A percentile compares a stretch with the other conserved stretches of the same genome.
These are phyloP conservation scores for Fragaria vesca DNA, from an alignment of 306 rosid genomes.

Conservation along the genomic window DNA sequence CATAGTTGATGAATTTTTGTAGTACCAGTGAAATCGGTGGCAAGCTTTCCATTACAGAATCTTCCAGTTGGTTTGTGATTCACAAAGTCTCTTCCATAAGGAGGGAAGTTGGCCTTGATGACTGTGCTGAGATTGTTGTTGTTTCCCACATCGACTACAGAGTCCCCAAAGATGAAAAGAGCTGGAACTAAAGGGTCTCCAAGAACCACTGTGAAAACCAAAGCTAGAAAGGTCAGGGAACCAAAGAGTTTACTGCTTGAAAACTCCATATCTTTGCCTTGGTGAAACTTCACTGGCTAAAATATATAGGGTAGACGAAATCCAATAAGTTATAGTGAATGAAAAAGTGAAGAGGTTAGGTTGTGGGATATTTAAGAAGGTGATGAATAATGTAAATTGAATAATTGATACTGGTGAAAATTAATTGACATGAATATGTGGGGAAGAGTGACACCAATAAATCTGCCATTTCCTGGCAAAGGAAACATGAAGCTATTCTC, in stretches of 20 bases:
- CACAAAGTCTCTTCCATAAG: slow-evolving; percentile 70
- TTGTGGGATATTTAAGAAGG: not conserved
- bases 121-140: slow-evolving; percentile 48
- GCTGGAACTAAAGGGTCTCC: slow-evolving; percentile 66
- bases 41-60: slow-evolving; percentile 70
- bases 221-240: slow-evolving; percentile 25
- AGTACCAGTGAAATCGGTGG: slow-evolving; percentile 55
- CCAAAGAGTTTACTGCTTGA: slow-evolving; percentile 21
- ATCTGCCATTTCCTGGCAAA: not conserved
- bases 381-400: not conserved
- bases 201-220: slow-evolving; percentile 29
- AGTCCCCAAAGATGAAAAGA: slow-evolving; percentile 58
- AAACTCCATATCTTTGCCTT: slow-evolving; percentile 28
- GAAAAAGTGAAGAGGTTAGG: slow-evolving; percentile 6
- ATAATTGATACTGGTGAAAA: not conserved
- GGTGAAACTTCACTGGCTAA: not conserved
- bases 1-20: not conserved
- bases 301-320: not conserved
- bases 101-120: slow-evolving; percentile 57
- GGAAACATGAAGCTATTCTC: not conserved
- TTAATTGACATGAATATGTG: slow-evolving; percentile 5
- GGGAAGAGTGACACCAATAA: slow-evolving; percentile 6
- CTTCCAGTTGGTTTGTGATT: slow-evolving; percentile 58
- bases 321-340: not conserved
- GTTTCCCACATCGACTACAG: slow-evolving; percentile 61